Evolutionary conservation across 2,329 filamentous ascomycete species (phyloP).

Genomic region (Diaporthe eres): DNA sequence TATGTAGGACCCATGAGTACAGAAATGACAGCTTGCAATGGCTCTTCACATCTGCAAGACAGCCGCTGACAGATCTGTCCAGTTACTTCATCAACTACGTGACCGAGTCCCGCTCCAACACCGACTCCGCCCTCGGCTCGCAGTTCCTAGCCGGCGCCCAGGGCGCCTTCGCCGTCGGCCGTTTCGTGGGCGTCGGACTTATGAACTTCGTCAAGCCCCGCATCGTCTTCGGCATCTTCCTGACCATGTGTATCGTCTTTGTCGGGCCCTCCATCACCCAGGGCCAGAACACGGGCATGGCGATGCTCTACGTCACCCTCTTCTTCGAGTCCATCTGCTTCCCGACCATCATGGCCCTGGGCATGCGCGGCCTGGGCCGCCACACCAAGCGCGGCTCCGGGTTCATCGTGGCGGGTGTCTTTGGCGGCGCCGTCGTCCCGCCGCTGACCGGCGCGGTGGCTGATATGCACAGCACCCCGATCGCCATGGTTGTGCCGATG

Average conservation of each 20-base stretch:
- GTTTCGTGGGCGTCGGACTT: constrained; percentile 75
- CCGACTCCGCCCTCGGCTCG: constrained; percentile 66
- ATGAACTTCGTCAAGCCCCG: constrained; percentile 79
- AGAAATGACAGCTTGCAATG: neutral
- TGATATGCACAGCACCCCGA: constrained; percentile 71
- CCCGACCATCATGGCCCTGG: constrained; percentile 84
- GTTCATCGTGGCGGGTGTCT: constrained; percentile 78
- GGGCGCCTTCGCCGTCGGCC: constrained; percentile 78
- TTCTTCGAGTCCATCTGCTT: constrained; percentile 89
- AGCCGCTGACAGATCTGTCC: constrained; percentile 22
- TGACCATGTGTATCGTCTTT: constrained; percentile 77
- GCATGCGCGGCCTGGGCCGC: constrained; percentile 80
- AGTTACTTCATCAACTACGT: constrained; percentile 82
- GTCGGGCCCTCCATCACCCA: constrained; percentile 63
- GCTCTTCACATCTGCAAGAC: constrained; percentile 20
- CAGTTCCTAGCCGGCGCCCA: constrained; percentile 82
- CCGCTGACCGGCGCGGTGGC: constrained; percentile 78
- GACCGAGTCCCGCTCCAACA: constrained; percentile 70
- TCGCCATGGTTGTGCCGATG: constrained; percentile 77
- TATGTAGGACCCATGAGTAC: constrained; percentile 23
- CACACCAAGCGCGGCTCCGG: constrained; percentile 84
- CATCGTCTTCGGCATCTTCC: constrained; percentile 76
- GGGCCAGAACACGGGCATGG: constrained; percentile 62
- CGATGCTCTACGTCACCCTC: constrained; percentile 77
- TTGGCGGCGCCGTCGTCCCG: constrained; percentile 81